phyloP scores from a whole-genome alignment of 345 rosid genomes.

The Sonneratia caseolaris region DNA sequence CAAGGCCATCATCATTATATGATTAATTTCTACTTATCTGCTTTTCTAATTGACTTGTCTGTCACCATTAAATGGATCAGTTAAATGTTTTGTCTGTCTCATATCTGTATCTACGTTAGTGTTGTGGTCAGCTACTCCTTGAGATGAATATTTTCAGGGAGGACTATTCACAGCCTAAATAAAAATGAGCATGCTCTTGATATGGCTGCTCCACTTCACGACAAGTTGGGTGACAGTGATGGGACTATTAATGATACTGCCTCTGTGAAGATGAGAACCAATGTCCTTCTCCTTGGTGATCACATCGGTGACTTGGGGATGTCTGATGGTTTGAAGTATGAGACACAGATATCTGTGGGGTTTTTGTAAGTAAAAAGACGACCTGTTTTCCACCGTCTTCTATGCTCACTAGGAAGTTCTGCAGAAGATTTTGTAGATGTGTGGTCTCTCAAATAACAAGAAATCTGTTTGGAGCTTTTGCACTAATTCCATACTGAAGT shows the following conservation, averaged over 20 bases:
- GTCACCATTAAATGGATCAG: not conserved
- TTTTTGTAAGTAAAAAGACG: constrained; percentile 53
- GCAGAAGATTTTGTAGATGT: not conserved
- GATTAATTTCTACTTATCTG: not conserved
- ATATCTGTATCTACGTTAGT: not conserved
- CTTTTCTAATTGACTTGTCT: not conserved
- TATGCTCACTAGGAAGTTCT: not conserved
- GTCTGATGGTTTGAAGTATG: constrained; percentile 81
- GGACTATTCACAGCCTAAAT: constrained; percentile 70
- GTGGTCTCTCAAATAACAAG: not conserved
- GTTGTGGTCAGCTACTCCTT: not conserved
- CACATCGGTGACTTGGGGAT: constrained; percentile 75
- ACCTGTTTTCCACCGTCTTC: not conserved
- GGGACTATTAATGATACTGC: constrained; percentile 26
- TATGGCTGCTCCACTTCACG: constrained; percentile 79
- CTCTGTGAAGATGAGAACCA: constrained; percentile 55
- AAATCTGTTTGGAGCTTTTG: not conserved
- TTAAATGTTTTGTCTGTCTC: not conserved
- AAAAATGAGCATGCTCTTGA: constrained; percentile 88
- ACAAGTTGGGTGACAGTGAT: constrained; percentile 34
- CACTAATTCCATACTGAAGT: not conserved
- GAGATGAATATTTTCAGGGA: constrained; percentile 32
- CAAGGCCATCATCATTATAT: not conserved
- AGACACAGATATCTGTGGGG: constrained; percentile 64
- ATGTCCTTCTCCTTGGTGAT: constrained; percentile 84